Base-by-base conservation (phyloP, 1,284 basidiomycete genomes). In the Trichosporon sp. region DNA sequence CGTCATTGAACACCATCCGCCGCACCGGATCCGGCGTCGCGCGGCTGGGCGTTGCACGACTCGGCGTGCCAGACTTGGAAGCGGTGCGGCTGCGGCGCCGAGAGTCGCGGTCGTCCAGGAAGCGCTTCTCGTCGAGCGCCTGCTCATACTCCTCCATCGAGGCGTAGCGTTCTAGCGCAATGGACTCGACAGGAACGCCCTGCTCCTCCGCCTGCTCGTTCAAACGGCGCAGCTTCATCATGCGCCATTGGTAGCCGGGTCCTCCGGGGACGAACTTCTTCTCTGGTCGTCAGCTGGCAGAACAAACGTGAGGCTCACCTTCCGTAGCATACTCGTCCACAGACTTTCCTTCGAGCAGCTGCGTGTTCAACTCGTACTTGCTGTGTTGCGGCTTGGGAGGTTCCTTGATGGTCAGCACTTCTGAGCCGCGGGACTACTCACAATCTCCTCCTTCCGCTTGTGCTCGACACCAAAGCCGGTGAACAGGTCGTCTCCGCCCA, bases 201-300 rank as follows among this genome's bases (percentile, higher is more conserved):
- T 96, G 93, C 78, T 96, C 94, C 73, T 94, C 90, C 0, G 92
- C 94, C 3, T 92, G 89, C 81, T 98, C 96, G 80, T 92, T 94
- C 0, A 94, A 91, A 12, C 93, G 88, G 46, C 91, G 89, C 1
- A 99, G 88, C 80, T 96, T 95, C 91, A 94, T 95, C 96, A 98
- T 98, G 26, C 96, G 90, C 96, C 96, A 99, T 79, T 91, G 90
- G 16, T 93, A 93, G 10, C 96, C 96, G 1, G 95, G 92, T 0
- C 93, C 94, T 1, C 96, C 95, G 0, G 93, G 92, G 1, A 87
- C 89, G 65, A 83, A 80, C 78, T 84, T 89, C 89, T 74, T 79
- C 79, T 78, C 68, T 71, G 70, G 7, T 11, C 8, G 61, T 74
- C 48, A 74, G 68, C 63, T 14, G 10, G 37, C 38, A 0, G 40